Evolutionary conservation across 805 yeast genomes (phyloP), one percentile per base, ranked within the genome.

Genomic region (Wickerhamomyces rabaulensis): DNA sequence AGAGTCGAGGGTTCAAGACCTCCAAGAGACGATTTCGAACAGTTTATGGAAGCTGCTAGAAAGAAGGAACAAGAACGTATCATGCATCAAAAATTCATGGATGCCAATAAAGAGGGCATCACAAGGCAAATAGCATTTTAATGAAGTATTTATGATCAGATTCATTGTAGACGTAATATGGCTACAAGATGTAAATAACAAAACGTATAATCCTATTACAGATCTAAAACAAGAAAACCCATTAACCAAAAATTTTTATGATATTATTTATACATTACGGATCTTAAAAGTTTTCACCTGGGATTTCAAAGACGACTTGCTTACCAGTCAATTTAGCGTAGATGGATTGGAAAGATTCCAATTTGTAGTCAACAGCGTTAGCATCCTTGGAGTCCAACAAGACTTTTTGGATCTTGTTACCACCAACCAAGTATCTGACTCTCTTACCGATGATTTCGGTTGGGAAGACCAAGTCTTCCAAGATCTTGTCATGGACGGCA

Each of bases 391-490:
- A 87, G 84, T 91, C 96, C 71, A 92, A 86, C 76, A 89, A 84
- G 62, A 92, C 92, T 82, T 94, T 94, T 79, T 92, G 95, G 78
- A 92, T 84, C 82, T 88, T 92, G 88, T 84, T 81, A 77, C 99
- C 99, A 77, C 98, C 98, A 67, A 89, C 95, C 73, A 89, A 82
- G 88, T 87, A 91, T 84, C 97, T 90, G 71, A 88, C 92, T 82
- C 99, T 90, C 90, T 94, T 94, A 76, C 99, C 99, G 63, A 86
- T 82, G 69, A 92, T 92, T 82, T 92, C 97, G 64, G 98, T 91
- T 77, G 99, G 99, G 97, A 86, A 92, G 62, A 94, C 99, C 71
- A 92, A 82, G 78, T 92, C 99, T 80, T 94, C 99, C 75, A 92
- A 88, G 79, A 92, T 79, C 76, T 89, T 88, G 79, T 94, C 98